Percentiles rank a stretch among this genome's conserved stretches.
Evolutionary conservation across 441 rosid genomes (phyloP).

Genomic region (Sinapis alba): DNA sequence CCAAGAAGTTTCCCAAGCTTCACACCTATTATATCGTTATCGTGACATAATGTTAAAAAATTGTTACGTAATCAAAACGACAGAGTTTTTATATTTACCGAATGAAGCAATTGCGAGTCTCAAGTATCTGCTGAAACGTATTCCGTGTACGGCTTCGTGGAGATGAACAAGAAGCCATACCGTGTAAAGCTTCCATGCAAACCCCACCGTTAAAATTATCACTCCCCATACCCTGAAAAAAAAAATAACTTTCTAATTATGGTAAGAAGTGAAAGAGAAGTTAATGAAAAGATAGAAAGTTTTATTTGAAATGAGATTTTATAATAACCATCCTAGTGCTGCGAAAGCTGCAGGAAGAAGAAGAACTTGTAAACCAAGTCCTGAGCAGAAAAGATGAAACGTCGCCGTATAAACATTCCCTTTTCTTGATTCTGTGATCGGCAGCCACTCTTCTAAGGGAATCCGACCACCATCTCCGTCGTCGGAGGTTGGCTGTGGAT

Average conservation of each 20-base stretch:
- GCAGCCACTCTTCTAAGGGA: constrained; percentile 60
- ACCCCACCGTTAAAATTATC: constrained; percentile 56
- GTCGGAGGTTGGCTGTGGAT: constrained; percentile 30
- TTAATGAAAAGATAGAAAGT: background rate
- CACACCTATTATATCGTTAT: constrained; percentile 48
- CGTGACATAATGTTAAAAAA: background rate
- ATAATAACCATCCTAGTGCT: constrained; percentile 80
- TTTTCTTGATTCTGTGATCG: constrained; percentile 81
- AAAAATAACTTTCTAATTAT: background rate
- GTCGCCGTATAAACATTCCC: constrained; percentile 51
- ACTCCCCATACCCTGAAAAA: constrained; percentile 71
- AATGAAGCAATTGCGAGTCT: constrained; percentile 69
- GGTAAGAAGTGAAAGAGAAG: background rate
- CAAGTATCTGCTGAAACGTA: constrained; percentile 76
- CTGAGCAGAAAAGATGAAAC: constrained; percentile 68
- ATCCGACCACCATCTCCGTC: constrained; percentile 20
- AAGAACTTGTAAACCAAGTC: constrained; percentile 68
- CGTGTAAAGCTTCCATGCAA: constrained; percentile 87
- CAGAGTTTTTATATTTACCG: constrained; percentile 44
- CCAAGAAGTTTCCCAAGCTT: constrained; percentile 62
- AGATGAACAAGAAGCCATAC: constrained; percentile 75
- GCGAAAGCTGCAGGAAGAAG: constrained; percentile 72
- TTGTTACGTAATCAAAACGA: constrained; percentile 34
- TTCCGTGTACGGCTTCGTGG: constrained; percentile 71
- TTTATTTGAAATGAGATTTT: background rate